A percentile compares a stretch with the other conserved stretches of the same genome.
These are phyloP conservation scores for Aspergillus heteromorphus DNA, from an alignment of 495 filamentous ascomycete genomes.

Conservation along the genomic window DNA sequence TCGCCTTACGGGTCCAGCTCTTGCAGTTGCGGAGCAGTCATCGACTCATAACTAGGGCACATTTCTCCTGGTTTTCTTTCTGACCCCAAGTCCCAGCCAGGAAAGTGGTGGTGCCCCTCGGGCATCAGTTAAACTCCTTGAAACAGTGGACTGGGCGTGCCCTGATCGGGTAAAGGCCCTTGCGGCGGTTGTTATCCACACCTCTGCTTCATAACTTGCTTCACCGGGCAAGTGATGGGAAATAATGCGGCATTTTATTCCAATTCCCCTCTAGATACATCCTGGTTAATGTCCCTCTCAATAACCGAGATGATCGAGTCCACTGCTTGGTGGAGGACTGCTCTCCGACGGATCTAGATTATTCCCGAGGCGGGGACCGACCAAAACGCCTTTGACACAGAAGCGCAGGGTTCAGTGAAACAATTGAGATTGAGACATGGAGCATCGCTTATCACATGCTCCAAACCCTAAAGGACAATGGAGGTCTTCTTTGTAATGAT, in stretches of 20 bases:
- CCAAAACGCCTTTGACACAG: not conserved
- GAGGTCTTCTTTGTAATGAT: not conserved
- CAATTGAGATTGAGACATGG: not conserved
- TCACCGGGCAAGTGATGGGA: not conserved
- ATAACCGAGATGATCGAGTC: slow-evolving; percentile 2
- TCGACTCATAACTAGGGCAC: not conserved
- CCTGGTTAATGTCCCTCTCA: not conserved
- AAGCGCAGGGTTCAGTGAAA: not conserved
- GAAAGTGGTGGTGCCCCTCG: not conserved
- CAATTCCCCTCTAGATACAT: not conserved
- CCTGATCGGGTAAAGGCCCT: not conserved
- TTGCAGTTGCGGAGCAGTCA: not conserved
- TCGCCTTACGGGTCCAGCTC: not conserved
- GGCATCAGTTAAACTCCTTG: not conserved
- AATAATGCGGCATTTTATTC: slow-evolving; percentile 8
- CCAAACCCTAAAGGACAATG: not conserved
- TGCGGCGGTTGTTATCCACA: not conserved
- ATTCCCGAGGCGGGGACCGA: not conserved
- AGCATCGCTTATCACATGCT: not conserved
- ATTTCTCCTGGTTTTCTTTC: too few relatives aligned
- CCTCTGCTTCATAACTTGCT: slow-evolving; percentile 2
- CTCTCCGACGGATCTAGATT: too few relatives aligned
- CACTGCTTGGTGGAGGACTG: not conserved
- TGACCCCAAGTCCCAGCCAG: not conserved
- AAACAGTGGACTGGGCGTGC: slow-evolving; percentile 3